Percentiles rank a stretch among this genome's conserved stretches.
phyloP scores from a whole-genome alignment of 2,329 filamentous ascomycete species.

The Curvularia spicifera region DNA sequence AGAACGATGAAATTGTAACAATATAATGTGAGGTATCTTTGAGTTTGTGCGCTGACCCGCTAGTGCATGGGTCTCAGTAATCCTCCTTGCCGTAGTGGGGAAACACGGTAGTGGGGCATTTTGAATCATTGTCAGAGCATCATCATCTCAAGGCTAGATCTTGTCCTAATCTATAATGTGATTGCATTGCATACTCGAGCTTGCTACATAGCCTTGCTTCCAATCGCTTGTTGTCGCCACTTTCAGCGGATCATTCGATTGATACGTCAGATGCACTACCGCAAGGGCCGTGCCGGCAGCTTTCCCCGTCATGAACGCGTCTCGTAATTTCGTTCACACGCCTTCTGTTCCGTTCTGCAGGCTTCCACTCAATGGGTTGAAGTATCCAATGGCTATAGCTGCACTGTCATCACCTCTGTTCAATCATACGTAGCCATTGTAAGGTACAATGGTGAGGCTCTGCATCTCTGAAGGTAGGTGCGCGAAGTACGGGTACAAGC shows the following conservation, averaged over 20 bases:
- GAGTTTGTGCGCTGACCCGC: no score
- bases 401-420: neutral
- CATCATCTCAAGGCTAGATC: neutral
- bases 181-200: neutral
- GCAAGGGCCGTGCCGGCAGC: constrained; percentile 14
- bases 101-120: neutral
- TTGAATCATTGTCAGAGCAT: neutral
- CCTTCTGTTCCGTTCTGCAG: neutral
- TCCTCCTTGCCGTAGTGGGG: no score
- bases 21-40: no score
- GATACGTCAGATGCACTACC: constrained; percentile 11
- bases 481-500: neutral
- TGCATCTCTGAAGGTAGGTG: constrained; percentile 32
- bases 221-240: neutral
- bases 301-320: constrained; percentile 17
- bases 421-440: neutral
- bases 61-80: no score
- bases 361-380: neutral
- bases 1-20: no score
- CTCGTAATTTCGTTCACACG: neutral
- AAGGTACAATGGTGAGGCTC: constrained; percentile 31
- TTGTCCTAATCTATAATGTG: neutral
- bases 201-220: neutral
- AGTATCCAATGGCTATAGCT: constrained; percentile 2
- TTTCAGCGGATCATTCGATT: neutral